Evolutionary conservation across 208 protist genomes (phyloP).

Genomic region (Wallacemonas sp.): DNA sequence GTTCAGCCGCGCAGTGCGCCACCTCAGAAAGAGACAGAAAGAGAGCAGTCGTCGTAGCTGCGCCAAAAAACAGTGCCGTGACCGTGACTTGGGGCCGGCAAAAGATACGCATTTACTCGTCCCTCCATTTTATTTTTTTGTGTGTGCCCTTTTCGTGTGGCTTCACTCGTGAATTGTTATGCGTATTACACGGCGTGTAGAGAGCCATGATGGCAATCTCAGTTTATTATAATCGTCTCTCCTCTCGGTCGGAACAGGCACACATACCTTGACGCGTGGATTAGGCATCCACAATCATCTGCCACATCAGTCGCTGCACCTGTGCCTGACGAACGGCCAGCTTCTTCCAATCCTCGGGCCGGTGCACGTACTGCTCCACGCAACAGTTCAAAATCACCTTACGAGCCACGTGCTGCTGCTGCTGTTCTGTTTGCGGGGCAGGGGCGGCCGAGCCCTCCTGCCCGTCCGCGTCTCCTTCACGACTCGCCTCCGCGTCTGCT

Average conservation of each 20-base stretch:
- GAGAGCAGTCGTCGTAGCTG: no score
- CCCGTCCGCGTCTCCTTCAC: neutral
- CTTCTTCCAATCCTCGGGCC: conserved; percentile 82
- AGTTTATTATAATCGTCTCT: neutral
- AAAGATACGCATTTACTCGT: no score
- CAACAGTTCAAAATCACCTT: conserved; percentile 89
- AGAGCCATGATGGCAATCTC: no score
- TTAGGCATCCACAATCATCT: conserved; percentile 42
- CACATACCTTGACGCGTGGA: no score
- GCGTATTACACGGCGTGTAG: no score
- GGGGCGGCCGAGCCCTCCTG: conserved; percentile 1
- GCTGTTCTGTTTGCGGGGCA: conserved; percentile 16
- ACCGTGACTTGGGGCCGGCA: no score
- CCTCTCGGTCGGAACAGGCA: neutral
- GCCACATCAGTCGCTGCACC: conserved; percentile 71
- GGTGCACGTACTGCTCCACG: conserved; percentile 88
- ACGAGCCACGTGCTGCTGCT: conserved; percentile 55
- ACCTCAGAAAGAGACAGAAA: no score
- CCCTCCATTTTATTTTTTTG: no score
- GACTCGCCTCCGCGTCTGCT: neutral
- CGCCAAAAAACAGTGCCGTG: no score
- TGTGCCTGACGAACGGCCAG: conserved; percentile 74
- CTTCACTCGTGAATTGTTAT: no score
- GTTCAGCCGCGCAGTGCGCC: no score
- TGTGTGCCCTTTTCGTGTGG: no score